These are phyloP conservation scores for Diophrys sp. DNA, from an alignment of 73 alveolate species.

Conservation along the genomic window DNA sequence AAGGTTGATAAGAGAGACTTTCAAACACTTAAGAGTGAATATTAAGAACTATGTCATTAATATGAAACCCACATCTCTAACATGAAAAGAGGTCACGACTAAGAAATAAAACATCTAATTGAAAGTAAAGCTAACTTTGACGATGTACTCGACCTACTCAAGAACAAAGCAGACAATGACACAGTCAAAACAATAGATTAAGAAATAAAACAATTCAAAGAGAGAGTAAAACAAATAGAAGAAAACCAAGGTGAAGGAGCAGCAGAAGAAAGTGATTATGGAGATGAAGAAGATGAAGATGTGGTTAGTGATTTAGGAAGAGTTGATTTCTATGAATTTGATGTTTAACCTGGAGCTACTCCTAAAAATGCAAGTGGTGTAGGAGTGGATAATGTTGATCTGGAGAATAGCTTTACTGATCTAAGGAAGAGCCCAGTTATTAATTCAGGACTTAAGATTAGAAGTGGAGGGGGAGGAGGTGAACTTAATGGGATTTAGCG, in stretches of 20 bases:
- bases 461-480: no score
- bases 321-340: background rate
- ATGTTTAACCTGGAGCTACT: background rate
- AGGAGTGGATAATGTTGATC: background rate
- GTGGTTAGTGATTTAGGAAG: background rate
- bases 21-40: background rate
- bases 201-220: background rate
- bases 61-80: background rate
- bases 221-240: background rate
- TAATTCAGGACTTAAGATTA: no score
- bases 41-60: background rate
- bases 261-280: background rate
- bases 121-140: background rate
- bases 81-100: background rate
- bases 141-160: background rate
- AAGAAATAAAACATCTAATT: background rate
- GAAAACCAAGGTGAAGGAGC: background rate
- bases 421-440: background rate
- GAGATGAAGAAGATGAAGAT: background rate
- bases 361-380: background rate
- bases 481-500: background rate
- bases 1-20: background rate
- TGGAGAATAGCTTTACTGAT: background rate
- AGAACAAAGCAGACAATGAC: background rate
- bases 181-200: background rate